Percentiles rank a stretch among this genome's conserved stretches.
phyloP scores from a whole-genome alignment of 1,139 yeast species.

The Hansenula lynferdii region DNA sequence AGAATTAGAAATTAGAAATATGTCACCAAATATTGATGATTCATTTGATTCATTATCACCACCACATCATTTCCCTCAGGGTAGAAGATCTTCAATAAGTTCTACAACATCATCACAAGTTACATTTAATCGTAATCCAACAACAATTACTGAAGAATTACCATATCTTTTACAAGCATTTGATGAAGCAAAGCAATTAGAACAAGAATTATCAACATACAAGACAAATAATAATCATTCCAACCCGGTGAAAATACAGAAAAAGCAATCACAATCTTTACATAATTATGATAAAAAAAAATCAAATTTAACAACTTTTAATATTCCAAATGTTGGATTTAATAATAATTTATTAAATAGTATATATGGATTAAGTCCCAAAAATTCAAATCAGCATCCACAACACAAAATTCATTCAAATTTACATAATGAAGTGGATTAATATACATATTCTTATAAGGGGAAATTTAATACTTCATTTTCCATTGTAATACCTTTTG shows the following conservation, averaged over 20 bases:
- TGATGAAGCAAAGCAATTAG: constrained; percentile 29
- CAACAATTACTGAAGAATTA: constrained; percentile 28
- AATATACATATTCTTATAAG: not conserved
- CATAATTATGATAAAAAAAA: constrained; percentile 4
- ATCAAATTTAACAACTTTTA: constrained; percentile 10
- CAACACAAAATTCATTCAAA: constrained; percentile 7
- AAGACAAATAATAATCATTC: not conserved
- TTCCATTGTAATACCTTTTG: constrained; percentile 1
- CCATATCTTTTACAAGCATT: constrained; percentile 33
- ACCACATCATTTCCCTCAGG: not conserved
- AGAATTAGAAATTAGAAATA: constrained; percentile 2
- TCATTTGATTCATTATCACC: constrained; percentile 4
- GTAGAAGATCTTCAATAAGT: constrained; percentile 8
- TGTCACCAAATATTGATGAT: not conserved
- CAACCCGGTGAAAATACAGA: not conserved
- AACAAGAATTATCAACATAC: constrained; percentile 21
- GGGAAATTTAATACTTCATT: not conserved
- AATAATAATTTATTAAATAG: constrained; percentile 17
- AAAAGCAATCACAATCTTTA: not conserved
- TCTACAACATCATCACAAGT: constrained; percentile 20
- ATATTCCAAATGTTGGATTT: constrained; percentile 17
- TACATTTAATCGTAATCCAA: constrained; percentile 14
- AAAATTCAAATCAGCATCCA: not conserved
- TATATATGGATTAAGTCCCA: constrained; percentile 21
- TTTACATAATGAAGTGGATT: constrained; percentile 17